Evolutionary conservation across 139 green algal species (phyloP).

Genomic region (Chlorella sp.): DNA sequence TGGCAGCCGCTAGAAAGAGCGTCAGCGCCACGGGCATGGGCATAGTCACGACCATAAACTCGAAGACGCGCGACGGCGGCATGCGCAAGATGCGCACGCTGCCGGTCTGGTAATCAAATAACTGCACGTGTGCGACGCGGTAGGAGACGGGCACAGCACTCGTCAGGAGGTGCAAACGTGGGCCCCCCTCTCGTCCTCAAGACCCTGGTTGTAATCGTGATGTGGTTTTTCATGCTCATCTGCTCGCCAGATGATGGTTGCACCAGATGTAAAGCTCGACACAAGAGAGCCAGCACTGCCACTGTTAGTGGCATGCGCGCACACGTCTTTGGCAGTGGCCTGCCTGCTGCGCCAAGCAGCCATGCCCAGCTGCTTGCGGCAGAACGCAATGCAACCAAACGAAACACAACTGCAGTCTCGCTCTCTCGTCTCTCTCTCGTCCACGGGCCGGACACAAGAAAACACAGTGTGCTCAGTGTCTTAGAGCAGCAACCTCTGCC

Average conservation of each 20-base stretch:
- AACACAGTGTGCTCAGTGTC: too few relatives aligned
- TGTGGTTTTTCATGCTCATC: neutral
- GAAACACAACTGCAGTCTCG: too few relatives aligned
- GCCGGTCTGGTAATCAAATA: neutral
- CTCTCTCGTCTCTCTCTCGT: too few relatives aligned
- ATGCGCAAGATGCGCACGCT: neutral
- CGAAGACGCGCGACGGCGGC: neutral
- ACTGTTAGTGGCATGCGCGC: too few relatives aligned
- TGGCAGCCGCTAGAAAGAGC: conserved; percentile 26
- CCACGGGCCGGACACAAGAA: too few relatives aligned
- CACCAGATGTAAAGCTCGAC: too few relatives aligned
- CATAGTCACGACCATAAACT: conserved; percentile 14
- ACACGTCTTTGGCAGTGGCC: too few relatives aligned
- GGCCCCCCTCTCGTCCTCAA: neutral
- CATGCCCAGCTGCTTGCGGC: too few relatives aligned
- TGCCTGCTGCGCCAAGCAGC: too few relatives aligned
- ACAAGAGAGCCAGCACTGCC: neutral
- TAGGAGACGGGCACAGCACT: neutral
- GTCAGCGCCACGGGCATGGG: conserved; percentile 26
- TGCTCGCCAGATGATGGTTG: too few relatives aligned
- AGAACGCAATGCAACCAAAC: too few relatives aligned
- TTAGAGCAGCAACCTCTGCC: too few relatives aligned
- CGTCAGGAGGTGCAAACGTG: neutral
- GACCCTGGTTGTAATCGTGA: neutral
- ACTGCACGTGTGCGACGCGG: neutral